Base-by-base conservation (phyloP, 1,284 basidiomycete species). In the Irpex rosettiformis region DNA sequence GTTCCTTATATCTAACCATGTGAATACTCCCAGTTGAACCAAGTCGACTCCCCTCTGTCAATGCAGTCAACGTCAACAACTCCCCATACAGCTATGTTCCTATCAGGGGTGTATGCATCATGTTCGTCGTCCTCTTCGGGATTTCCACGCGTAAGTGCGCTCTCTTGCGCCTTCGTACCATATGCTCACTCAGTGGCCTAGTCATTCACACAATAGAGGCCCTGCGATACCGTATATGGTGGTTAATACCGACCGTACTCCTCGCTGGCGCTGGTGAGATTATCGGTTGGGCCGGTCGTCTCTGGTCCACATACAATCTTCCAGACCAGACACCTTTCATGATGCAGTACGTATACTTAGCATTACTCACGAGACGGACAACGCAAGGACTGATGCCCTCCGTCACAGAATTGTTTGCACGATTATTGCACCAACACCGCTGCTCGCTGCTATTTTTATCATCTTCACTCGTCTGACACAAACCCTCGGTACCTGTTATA, bases 241-340 rank as follows among this genome's bases (percentile, higher is more conserved):
- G 78, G 71, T 67, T 84, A 7, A 65, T 85, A 42, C 79, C 78
- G 0, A 86, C 85, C 0, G 75, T 79, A 6, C 70, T 78, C 16
- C 65, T 81, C 0, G 78, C 78, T 29, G 82, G 80, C 7, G n/a
- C 76, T 1, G 68, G 79, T 2, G 86, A 89, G 68, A 63, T 81
- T 13, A 61, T 84, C 10, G 81, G 80, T 5, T 83, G 81, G 81
- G 58, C 57, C 25, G 71, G 66, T n/a, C 66, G 72, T 4, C 57
- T 71, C n/a, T 73, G 72, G 72, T 71, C 70, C 2, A 69, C 63
- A 45, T 58, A 61, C 24, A 65, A 65, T 45, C 65, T 67, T 1
- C 42, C 64, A 4, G 48, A 56, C 11, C 56, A 62, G 22, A 64
- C 48, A 21, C 62, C 71, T 3, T 70, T 65, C 29, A 62, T 69